Evolutionary conservation across 106 monocot genomes (phyloP), one percentile per base, ranked within the genome.

Genomic region (Phalaenopsis aphrodite): DNA sequence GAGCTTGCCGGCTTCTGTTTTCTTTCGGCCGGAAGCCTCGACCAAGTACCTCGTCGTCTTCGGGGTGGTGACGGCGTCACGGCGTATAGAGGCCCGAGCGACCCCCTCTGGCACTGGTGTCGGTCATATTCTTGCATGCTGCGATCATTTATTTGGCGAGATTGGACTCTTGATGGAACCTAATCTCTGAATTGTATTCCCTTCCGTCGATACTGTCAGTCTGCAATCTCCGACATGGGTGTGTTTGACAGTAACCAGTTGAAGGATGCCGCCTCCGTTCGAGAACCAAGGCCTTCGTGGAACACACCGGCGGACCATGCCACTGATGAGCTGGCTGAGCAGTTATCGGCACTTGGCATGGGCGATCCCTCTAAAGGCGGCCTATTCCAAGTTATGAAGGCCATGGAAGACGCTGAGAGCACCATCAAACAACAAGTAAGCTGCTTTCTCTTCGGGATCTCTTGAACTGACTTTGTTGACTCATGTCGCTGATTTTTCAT

Each of bases 341-440:
- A 77, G 75, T 79, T 92, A 47, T 78, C 84, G 30, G 79, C 77
- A 12, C 24, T 90, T 55, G 85, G 75, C 14, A 30, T 87, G 72
- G 19, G 78, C 17, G 95, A 84, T 45, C 76, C 79, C 23, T 19
- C 78, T 30, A 84, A 85, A 30, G 86, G 83, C 30, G 81, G 85
- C 83, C 76, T 95, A 21, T 56, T 82, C 64, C 91, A 93, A 81
- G 89, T 93, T 23, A 85, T 93, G 78, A 83, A 76, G 81, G 95
- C 95, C 16, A 89, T 95, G 47, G 93, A 95, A 82, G 91, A 85
- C 68, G 95, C 95, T 7, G 93, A 93, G 81, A 77, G 74, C 82
- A 85, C 89, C 19, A 95, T 95, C 87, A 89, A 78, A 67, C 83
- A 87, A 21, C 95, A 93, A 93, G 95, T 95, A 21, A 55, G 80